A percentile compares a stretch with the other conserved stretches of the same genome.
Evolutionary conservation across 2,329 filamentous ascomycete genomes (phyloP).

Genomic region (Dactylellina drechsleri): DNA sequence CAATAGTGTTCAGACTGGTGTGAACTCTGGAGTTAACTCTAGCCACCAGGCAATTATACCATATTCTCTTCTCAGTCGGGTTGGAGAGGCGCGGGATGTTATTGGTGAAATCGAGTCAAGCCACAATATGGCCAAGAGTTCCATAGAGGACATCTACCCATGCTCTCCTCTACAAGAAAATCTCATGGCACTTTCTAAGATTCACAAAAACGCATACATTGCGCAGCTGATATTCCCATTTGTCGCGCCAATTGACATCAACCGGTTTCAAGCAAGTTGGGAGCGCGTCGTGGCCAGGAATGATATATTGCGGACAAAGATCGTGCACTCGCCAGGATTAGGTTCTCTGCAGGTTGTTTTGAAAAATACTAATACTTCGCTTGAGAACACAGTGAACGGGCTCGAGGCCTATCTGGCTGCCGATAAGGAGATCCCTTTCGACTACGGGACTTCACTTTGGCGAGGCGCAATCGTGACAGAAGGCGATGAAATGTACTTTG

Average conservation of each 20-base stretch:
- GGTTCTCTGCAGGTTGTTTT: background rate
- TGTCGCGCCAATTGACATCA: slow-evolving; percentile 57
- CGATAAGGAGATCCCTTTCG: background rate
- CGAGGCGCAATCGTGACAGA: background rate
- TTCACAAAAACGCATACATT: slow-evolving; percentile 67
- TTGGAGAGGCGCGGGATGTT: background rate
- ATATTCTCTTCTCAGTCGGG: background rate
- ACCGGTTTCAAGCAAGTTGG: background rate
- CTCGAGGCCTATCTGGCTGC: background rate
- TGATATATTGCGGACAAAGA: background rate
- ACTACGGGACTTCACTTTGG: background rate
- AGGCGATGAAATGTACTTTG: background rate
- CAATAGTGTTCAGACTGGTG: slow-evolving; percentile 6
- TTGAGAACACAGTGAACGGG: background rate
- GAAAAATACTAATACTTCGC: background rate
- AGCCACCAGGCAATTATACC: slow-evolving; percentile 5
- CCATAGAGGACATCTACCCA: slow-evolving; percentile 67
- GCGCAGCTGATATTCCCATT: slow-evolving; percentile 63
- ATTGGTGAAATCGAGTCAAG: slow-evolving; percentile 58
- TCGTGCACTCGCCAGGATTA: slow-evolving; percentile 59
- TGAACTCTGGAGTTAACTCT: background rate
- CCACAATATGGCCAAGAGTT: slow-evolving; percentile 61
- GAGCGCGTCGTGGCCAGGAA: background rate
- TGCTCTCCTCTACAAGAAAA: slow-evolving; percentile 69
- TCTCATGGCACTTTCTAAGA: slow-evolving; percentile 67